Evolutionary conservation across 2,329 filamentous ascomycete species (phyloP).

Genomic region (Diaporthe vexans): DNA sequence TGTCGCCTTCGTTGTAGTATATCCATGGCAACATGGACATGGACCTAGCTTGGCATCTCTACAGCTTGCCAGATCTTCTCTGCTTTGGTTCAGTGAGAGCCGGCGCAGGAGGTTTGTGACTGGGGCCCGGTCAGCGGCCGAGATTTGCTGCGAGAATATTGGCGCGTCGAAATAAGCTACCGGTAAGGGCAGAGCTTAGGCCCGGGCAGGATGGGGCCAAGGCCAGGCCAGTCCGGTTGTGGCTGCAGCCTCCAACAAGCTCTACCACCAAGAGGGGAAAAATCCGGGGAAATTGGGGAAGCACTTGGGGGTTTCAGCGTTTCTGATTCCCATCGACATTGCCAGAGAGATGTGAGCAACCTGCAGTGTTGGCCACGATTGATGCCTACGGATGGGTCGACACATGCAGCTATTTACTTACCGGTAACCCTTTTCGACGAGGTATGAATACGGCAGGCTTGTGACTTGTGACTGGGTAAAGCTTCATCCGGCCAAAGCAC

Average conservation of each 20-base stretch:
- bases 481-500: neutral
- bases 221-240: slow-evolving; percentile 1
- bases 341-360: neutral
- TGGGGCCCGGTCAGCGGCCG: slow-evolving; percentile 14
- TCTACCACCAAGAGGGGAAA: slow-evolving; percentile 17
- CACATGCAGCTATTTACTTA: neutral
- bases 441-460: neutral
- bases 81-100: neutral
- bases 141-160: slow-evolving; percentile 29
- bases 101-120: neutral
- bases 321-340: neutral
- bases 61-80: neutral
- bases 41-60: neutral
- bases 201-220: slow-evolving; percentile 4
- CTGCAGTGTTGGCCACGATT: neutral
- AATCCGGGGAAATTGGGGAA: slow-evolving; percentile 25
- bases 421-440: neutral
- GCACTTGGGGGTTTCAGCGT: neutral
- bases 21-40: neutral
- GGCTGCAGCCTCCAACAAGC: slow-evolving; percentile 24
- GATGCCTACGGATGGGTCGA: neutral
- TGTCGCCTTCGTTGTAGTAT: neutral
- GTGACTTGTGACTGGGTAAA: neutral
- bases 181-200: slow-evolving; percentile 14
- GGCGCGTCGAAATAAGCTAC: slow-evolving; percentile 27